Base-by-base conservation (phyloP, 2,329 filamentous ascomycete genomes). In the Beauveria scarabaeidicola region DNA sequence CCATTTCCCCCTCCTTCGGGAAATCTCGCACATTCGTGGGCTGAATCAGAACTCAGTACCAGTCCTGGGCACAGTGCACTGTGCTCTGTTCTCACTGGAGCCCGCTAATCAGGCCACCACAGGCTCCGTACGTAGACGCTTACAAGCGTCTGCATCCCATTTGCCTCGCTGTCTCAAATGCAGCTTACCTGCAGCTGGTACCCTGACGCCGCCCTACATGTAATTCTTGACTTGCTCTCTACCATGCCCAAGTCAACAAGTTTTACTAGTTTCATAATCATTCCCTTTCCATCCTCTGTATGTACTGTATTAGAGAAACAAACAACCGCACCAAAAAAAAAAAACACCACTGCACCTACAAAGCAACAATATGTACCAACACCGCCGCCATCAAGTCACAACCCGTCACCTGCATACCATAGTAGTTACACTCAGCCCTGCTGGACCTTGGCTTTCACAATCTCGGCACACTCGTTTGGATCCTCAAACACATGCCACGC, bases 401-500 rank as follows among this genome's bases (percentile, higher is more conserved):
- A 36, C 11, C 25, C 27, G 19, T 52, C 29, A 52, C 19, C n/a
- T 43, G 13, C 40, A 6, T 32, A 13, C n/a, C 25, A 13, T 15
- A 40, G 41, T 36, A 46, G 10, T 29, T 21, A 21, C 27, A 32
- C 32, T 40, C 27, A 60, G 3, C 38, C 51, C 25, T 52, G 21
- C 50, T 61, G 59, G 5, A 61, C 48, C 21, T 11, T 59, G 25
- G 60, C 38, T 25, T 9, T 52, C 19, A 55, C 52, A 61, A 74
- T 68, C 41, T 65, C 57, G 17, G 67, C 60, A 50, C 83, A 86
- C 73, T 96, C 90, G 43, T 78, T 75, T 0, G 93, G 85, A 29
- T 90, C 81, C 61, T 90, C 84, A 70, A 96, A 97, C 0, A 96
- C 86, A 68, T 86, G 83, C 92, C 93, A 97, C 0, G 85, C 72